Evolutionary conservation across 768 basidiomycete species (phyloP), one percentile per base, ranked within the genome.

Genomic region (Clitopilus hobsonii): DNA sequence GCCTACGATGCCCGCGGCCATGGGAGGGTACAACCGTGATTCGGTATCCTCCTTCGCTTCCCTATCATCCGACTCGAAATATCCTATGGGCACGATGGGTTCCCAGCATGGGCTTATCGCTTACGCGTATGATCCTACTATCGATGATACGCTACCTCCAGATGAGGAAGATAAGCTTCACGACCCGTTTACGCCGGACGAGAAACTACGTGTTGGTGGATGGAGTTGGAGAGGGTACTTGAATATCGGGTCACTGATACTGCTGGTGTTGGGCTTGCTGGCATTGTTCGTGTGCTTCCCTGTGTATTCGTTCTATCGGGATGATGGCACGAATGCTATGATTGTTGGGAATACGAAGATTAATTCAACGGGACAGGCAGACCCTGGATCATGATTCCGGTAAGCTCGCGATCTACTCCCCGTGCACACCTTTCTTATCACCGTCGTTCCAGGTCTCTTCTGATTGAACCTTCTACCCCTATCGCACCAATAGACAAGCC

Each of bases 211-310:
- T 60, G 61, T 61, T 28, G 57, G 59, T 41, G 60, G 54, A 22
- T 20, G 69, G 47, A 65, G 71, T 2, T 62, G 59, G 62, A 66
- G 71, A 25, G 66, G 69, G 5, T 38, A 88, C 24, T 62, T 78
- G 58, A 95, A 94, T 69, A 63, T 93, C 36, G 71, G 80, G 27
- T 79, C 85, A 52, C 72, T 96, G 30, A 10, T 86, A 26, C 5
- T 86, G 18, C 74, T 95, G 58, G 67, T 89, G 20, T 22, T 65
- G 8, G 78, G 73, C 1, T 68, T 95, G 53, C 66, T 95, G 53
- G 66, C 66, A 20, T 74, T 96, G 3, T 96, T 95, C 66, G 82
- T 89, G 50, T 79, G 82, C 24, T 94, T 89, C 63, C 94, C 94
- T 0, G 76, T 94, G n/a, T 61, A 68, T 29, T 60, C 59, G 26